Evolutionary conservation across 441 rosid genomes (phyloP).

Genomic region (Melastoma candidum): DNA sequence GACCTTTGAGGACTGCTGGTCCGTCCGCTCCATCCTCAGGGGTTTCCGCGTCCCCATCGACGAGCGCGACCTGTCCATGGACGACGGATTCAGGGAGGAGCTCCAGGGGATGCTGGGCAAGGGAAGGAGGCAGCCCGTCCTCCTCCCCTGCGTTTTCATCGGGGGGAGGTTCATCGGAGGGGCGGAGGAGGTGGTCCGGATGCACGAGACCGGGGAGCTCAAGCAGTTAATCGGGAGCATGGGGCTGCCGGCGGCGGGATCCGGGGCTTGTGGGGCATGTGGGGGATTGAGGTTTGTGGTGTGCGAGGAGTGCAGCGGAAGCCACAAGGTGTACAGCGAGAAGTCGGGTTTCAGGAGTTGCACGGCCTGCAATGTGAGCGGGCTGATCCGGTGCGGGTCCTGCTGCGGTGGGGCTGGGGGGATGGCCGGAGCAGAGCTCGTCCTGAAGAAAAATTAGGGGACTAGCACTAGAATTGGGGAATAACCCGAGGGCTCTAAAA

Average conservation of each 20-base stretch:
- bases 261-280: slow-evolving; percentile 33
- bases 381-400: slow-evolving; percentile 55
- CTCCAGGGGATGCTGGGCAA: slow-evolving; percentile 30
- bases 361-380: slow-evolving; percentile 46
- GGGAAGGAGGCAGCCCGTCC: slow-evolving; percentile 21
- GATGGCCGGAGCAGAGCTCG: too few relatives aligned
- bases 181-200: slow-evolving; percentile 44
- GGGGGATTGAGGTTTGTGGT: slow-evolving; percentile 41
- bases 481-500: too few relatives aligned
- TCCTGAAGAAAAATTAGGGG: too few relatives aligned
- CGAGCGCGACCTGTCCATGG: slow-evolving; percentile 70
- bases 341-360: slow-evolving; percentile 44
- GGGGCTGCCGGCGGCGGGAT: slow-evolving; percentile 23
- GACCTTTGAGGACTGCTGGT: slow-evolving; percentile 30
- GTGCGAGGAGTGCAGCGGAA: slow-evolving; percentile 45
- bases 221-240: slow-evolving; percentile 31
- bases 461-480: too few relatives aligned
- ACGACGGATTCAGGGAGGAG: slow-evolving; percentile 39
- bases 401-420: slow-evolving; percentile 21
- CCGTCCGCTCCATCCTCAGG: slow-evolving; percentile 44
- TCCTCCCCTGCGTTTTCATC: slow-evolving; percentile 47
- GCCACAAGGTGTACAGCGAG: slow-evolving; percentile 43
- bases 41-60: slow-evolving; percentile 52
- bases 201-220: slow-evolving; percentile 59
- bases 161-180: slow-evolving; percentile 56